phyloP scores from a whole-genome alignment of 2,329 filamentous ascomycete genomes.

The Septoria linicola region DNA sequence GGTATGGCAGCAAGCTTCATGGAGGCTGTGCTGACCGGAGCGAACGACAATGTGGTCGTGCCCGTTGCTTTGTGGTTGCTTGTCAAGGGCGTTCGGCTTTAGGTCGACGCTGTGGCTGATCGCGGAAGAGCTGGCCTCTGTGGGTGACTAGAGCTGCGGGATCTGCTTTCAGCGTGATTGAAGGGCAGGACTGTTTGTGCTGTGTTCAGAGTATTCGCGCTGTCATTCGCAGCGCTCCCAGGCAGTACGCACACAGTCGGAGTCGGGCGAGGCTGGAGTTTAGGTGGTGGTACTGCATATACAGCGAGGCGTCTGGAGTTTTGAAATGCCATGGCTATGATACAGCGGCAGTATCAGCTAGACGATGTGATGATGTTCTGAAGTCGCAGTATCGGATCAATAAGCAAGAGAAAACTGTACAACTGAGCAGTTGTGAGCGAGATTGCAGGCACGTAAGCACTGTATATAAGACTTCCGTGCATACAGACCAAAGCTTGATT shows the following conservation, averaged over 20 bases:
- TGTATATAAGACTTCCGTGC: too few species aligned
- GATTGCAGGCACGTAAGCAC: too few species aligned
- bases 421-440: too few species aligned
- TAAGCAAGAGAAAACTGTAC: too few species aligned
- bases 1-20: conserved; percentile 82
- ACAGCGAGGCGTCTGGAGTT: conserved; percentile 8
- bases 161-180: too few species aligned
- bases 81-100: conserved; percentile 72
- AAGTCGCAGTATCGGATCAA: not conserved
- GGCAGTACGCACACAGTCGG: too few species aligned
- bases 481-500: too few species aligned
- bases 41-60: conserved; percentile 97
- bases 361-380: not conserved
- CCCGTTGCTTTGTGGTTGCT: conserved; percentile 90
- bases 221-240: too few species aligned
- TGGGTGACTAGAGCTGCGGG: not conserved
- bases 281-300: conserved; percentile 5
- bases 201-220: too few species aligned
- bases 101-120: not conserved
- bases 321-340: conserved; percentile 1
- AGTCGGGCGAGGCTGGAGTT: not conserved
- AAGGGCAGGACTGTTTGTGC: too few species aligned
- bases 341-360: not conserved
- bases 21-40: conserved; percentile 91
- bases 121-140: not conserved